Conservation (phyloP, 1,284 basidiomycete species). For the Cerrena zonata region DNA sequence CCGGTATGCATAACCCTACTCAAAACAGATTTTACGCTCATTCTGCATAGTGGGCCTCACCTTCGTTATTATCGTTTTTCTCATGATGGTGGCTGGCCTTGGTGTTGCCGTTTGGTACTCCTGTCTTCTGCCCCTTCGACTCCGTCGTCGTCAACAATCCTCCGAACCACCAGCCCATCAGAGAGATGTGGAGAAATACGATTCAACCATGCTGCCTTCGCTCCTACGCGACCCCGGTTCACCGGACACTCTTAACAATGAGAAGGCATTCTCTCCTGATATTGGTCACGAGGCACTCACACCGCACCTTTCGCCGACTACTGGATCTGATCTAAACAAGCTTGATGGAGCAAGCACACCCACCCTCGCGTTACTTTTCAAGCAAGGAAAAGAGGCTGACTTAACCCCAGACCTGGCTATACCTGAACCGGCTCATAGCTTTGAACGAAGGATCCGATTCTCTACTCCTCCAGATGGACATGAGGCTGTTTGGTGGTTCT, state of each 20-base stretch:
- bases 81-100: conserved; percentile 18
- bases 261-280: conserved; percentile 8
- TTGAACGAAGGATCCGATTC: conserved; percentile 10
- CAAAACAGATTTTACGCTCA: not conserved
- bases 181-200: not conserved
- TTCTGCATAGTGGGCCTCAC: conserved; percentile 16
- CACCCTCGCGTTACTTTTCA: not conserved
- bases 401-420: not conserved
- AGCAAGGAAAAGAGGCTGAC: too few relatives aligned
- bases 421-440: not conserved
- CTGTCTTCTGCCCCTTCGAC: conserved; percentile 12
- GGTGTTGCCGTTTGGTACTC: conserved; percentile 19
- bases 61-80: conserved; percentile 17
- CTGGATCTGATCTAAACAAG: not conserved
- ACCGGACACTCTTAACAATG: conserved; percentile 10
- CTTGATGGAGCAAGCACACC: not conserved
- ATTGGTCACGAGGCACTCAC: too few relatives aligned
- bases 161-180: not conserved
- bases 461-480: conserved; percentile 16
- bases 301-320: not conserved
- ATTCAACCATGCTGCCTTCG: conserved; percentile 7
- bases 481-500: conserved; percentile 22
- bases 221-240: not conserved
- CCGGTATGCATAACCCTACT: not conserved
- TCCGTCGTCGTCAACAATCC: conserved; percentile 1